Conservation (phyloP, 2,329 filamentous ascomycete species). For the Fusarium devonianum region DNA sequence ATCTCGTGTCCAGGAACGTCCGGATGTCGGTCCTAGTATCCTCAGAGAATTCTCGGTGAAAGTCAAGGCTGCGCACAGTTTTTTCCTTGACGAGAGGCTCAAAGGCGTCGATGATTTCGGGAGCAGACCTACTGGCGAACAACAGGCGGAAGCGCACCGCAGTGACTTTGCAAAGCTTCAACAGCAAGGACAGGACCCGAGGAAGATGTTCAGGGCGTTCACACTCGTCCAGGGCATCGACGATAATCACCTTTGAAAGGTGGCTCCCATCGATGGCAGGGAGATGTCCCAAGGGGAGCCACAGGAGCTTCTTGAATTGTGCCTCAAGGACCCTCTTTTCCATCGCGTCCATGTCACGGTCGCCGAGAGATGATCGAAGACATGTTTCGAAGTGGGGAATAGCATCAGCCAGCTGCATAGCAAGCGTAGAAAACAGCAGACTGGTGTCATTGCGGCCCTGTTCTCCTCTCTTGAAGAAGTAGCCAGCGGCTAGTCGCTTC, state of each 20-base stretch:
- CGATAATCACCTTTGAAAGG: slow-evolving; percentile 25
- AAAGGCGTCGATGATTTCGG: too few relatives aligned
- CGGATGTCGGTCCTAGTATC: slow-evolving; percentile 7
- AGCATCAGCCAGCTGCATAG: slow-evolving; percentile 41
- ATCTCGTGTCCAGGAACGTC: neutral
- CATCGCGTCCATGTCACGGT: neutral
- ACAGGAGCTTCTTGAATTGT: slow-evolving; percentile 21
- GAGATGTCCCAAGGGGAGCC: slow-evolving; percentile 4
- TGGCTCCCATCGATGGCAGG: neutral
- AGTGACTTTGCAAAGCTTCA: neutral
- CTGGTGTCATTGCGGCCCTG: slow-evolving; percentile 45
- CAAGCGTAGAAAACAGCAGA: slow-evolving; percentile 50
- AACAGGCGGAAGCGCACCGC: neutral
- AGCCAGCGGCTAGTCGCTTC: slow-evolving; percentile 44
- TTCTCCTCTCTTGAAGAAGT: slow-evolving; percentile 53
- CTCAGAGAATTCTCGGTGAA: slow-evolving; percentile 2
- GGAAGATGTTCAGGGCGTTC: neutral
- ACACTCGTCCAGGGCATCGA: slow-evolving; percentile 45
- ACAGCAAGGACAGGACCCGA: neutral
- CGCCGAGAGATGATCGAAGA: slow-evolving; percentile 11
- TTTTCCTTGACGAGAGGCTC: too few relatives aligned
- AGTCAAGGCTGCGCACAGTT: too few relatives aligned
- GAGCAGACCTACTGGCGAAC: too few relatives aligned
- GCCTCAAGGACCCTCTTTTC: neutral
- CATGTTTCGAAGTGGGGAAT: slow-evolving; percentile 39